Evolutionary conservation across 768 basidiomycete genomes (phyloP), one percentile per base, ranked within the genome.

Genomic region (Udeniomyces megalosporus): DNA sequence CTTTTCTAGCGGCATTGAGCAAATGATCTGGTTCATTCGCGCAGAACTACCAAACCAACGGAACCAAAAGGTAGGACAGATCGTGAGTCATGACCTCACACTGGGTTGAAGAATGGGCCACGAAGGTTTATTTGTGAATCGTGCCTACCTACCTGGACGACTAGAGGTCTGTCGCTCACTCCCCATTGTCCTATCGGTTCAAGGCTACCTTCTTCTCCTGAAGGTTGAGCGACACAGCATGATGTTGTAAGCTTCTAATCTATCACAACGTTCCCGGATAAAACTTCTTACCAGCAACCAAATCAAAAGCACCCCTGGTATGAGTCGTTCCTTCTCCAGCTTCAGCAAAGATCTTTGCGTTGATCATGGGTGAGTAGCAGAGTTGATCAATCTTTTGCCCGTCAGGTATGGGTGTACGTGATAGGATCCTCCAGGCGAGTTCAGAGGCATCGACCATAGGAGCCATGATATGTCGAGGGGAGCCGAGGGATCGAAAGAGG

Each of bases 341-440:
- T 68, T 80, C 79, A 65, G 81, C 47, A 50, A 73, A 71, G 26
- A 71, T 61, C 76, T 87, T 90, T 64, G 91, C 88, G 66, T 93
- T 88, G 69, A 99, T 95, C 95, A 99, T 99, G 20, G 95, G 95
- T 0, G 92, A 91, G 71, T 95, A 97, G n/a, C 82, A 80, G 24
- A 96, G 79, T 82, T 91, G 69, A 12, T 66, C 69, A 42, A 46
- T 54, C 35, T 62, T 46, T 10, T 62, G 10, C 24, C 60, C 42
- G 38, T 59, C 35, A 29, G 22, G 12, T 46, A 63, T 51, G 24
- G 61, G 62, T 6, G 64, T 34, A 28, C 60, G 50, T 22, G 61
- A 60, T 58, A 67, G 24, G 60, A 58, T 55, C 29, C 65, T 26
- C 45, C 68, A 68, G 8, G 69, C 67, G 58, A 71, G 68, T 29